These are phyloP conservation scores for Gymnopilus dilepis DNA, from an alignment of 768 basidiomycete species.

Conservation along the genomic window DNA sequence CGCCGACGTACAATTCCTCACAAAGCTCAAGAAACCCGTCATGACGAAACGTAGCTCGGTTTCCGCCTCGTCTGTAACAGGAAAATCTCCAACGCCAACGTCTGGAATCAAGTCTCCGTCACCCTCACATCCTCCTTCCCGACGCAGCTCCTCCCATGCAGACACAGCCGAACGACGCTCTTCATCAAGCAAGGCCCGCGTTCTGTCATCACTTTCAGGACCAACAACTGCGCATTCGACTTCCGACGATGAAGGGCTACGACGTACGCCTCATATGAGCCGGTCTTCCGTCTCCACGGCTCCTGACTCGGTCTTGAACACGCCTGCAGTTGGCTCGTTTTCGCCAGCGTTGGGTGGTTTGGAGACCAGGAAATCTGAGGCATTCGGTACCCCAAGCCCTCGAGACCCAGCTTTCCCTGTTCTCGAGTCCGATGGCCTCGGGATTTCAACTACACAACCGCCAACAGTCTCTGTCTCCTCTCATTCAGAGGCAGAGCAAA, in stretches of 20 bases:
- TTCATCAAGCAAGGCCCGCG: not conserved
- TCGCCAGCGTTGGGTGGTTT: not conserved
- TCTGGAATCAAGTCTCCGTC: not conserved
- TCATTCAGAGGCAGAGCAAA: not conserved
- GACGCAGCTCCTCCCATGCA: constrained; percentile 1
- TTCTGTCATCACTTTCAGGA: constrained; percentile 3
- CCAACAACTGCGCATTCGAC: not conserved
- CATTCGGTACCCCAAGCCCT: not conserved
- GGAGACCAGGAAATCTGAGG: not conserved
- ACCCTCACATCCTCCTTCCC: not conserved
- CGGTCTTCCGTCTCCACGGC: constrained; percentile 27
- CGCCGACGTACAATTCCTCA: constrained; percentile 67
- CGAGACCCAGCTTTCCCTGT: not conserved
- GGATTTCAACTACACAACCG: not conserved
- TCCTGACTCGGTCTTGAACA: constrained; percentile 4
- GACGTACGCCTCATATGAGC: constrained; percentile 24
- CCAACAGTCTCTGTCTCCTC: not conserved
- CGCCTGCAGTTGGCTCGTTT: not conserved
- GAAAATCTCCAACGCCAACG: constrained; percentile 31
- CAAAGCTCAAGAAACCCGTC: constrained; percentile 79
- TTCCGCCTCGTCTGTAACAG: constrained; percentile 17
- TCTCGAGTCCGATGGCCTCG: not conserved
- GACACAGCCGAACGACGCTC: constrained; percentile 3
- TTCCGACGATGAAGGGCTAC: constrained; percentile 20
- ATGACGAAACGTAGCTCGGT: constrained; percentile 71